These are phyloP conservation scores for Aspergillus nanangensis DNA, from an alignment of 495 filamentous ascomycete genomes.

Conservation along the genomic window DNA sequence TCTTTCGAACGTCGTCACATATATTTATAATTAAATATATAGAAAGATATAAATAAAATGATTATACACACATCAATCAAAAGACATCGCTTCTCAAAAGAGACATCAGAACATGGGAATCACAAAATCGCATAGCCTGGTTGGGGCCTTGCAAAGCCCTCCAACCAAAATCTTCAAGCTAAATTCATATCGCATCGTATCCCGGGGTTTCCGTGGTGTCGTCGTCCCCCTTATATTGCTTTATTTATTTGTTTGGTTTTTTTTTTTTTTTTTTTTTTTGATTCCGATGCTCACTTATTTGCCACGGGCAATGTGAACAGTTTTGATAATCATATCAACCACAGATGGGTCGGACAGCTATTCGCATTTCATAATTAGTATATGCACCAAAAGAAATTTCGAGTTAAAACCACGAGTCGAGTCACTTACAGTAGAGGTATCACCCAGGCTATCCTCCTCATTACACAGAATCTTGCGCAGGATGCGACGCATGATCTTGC, in stretches of 20 bases:
- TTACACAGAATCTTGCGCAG: slow-evolving; percentile 93
- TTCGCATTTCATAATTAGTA: slow-evolving; percentile 29
- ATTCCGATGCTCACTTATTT: slow-evolving; percentile 34
- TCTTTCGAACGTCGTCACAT: too few species aligned
- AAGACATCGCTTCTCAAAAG: slow-evolving; percentile 10
- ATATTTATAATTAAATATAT: too few species aligned
- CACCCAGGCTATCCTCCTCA: slow-evolving; percentile 94
- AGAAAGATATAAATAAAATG: slow-evolving; percentile 6
- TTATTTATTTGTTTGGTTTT: slow-evolving; percentile 2
- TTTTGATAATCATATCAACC: slow-evolving; percentile 82
- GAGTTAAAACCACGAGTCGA: neutral
- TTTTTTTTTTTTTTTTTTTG: slow-evolving; percentile 22
- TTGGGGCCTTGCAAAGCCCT: neutral
- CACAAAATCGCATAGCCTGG: slow-evolving; percentile 3
- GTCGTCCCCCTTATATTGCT: neutral
- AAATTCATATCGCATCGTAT: neutral
- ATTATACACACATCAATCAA: slow-evolving; percentile 8
- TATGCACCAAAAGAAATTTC: too few species aligned
- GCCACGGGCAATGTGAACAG: slow-evolving; percentile 61
- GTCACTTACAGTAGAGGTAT: slow-evolving; percentile 78
- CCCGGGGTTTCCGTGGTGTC: neutral
- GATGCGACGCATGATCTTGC: slow-evolving; percentile 99
- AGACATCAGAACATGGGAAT: slow-evolving; percentile 11
- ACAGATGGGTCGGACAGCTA: slow-evolving; percentile 87
- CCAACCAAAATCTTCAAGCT: neutral